Conservation (phyloP, 768 basidiomycete genomes). For the Phaeotremella skinneri region DNA sequence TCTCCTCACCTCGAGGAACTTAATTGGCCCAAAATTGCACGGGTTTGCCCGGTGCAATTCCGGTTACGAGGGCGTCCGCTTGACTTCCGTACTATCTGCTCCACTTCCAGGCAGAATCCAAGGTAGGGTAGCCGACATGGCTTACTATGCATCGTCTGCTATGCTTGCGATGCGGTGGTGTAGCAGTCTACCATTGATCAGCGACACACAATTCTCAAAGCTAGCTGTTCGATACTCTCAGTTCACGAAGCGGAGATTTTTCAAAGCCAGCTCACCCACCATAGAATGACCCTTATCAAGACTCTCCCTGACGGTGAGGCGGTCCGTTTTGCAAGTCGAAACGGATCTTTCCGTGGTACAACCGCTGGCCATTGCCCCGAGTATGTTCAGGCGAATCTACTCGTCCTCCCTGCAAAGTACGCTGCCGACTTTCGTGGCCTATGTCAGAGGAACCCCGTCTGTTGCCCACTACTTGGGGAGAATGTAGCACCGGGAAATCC, state of each 20-base stretch:
- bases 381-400: constrained; percentile 39
- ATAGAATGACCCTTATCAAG: not conserved
- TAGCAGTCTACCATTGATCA: too few species aligned
- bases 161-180: too few species aligned
- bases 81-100: not conserved
- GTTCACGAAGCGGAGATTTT: too few species aligned
- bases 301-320: not conserved
- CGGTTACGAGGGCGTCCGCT: not conserved
- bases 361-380: constrained; percentile 23
- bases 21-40: not conserved
- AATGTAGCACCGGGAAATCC: constrained; percentile 32
- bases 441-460: constrained; percentile 42
- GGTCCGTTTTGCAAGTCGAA: constrained; percentile 8
- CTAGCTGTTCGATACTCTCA: too few species aligned
- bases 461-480: constrained; percentile 44
- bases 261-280: too few species aligned
- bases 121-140: too few species aligned
- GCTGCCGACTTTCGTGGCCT: constrained; percentile 41
- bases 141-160: too few species aligned
- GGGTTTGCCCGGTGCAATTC: not conserved
- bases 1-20: not conserved
- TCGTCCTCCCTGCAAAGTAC: constrained; percentile 33
- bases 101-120: not conserved
- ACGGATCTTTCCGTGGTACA: constrained; percentile 9
- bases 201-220: too few species aligned